Evolutionary conservation across 2,329 filamentous ascomycete genomes (phyloP), one percentile per base, ranked within the genome.

Genomic region (Colletotrichum orchidophilum): DNA sequence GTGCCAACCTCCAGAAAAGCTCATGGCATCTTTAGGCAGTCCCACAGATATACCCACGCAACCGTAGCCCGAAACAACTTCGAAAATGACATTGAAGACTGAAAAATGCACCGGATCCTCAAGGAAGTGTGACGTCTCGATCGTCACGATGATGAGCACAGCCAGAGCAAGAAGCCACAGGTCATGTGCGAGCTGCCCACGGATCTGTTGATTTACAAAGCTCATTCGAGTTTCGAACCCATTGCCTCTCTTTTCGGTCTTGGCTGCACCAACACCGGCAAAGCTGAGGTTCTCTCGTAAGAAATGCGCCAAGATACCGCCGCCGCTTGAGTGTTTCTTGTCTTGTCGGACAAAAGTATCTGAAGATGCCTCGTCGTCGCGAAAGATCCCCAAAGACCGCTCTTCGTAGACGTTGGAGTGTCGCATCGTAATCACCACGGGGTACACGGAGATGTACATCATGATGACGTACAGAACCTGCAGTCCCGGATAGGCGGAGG

Each of bases 361-460:
- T 0, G 39, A 18, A 27, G 31, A 26, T 18, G 21, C 24, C 0
- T 63, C 76, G 24, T 80, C 80, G 27, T 83, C 81, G 52, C 80
- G 80, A 70, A 90, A 89, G 35, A 91, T 87, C 0, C 91, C 91
- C 1, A 93, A 82, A 0, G 88, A 91, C 7, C 90, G 85, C 75
- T 94, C 91, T 77, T 93, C 91, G 76, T 94, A 94, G 33, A 92
- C 88, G 76, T 93, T 93, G 49, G 91, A 92, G 77, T 91, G 89
- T 31, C 91, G 87, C 80, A 92, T 88, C 1, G 87, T 90, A 70
- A 92, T 89, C 29, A 88, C 86, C 26, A 91, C 86, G 0, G 90
- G 90, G 71, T 90, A 91, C 2, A 86, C 88, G 1, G 89, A 89
- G 52, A 92, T 88, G 78, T 92, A 92, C 88, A 92, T 92, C 83